phyloP scores from a whole-genome alignment of 73 alveolate species.

The Symbiodinium pilosum region DNA sequence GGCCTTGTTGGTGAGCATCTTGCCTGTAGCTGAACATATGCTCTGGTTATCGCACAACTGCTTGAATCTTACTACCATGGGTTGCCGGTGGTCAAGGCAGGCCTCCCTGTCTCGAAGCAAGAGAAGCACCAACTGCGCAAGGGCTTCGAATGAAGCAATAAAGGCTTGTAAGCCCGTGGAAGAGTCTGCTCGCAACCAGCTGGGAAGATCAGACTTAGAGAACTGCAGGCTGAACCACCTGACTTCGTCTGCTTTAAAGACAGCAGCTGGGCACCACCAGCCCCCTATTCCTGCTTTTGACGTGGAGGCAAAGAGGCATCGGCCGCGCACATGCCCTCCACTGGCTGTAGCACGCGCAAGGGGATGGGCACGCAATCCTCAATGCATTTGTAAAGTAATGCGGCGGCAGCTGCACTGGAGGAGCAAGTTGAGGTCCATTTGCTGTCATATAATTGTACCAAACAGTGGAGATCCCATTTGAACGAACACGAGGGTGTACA shows the following conservation, averaged over 20 bases:
- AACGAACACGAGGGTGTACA: neutral
- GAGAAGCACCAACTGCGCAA: slow-evolving; percentile 2
- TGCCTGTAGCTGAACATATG: neutral
- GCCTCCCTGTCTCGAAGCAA: neutral
- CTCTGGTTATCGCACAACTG: slow-evolving; percentile 25
- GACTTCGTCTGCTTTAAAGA: neutral
- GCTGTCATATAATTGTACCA: neutral
- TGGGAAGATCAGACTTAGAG: neutral
- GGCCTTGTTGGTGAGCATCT: neutral
- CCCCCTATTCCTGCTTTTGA: neutral
- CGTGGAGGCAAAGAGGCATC: slow-evolving; percentile 7
- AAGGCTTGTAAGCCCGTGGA: neutral
- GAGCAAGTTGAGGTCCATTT: neutral
- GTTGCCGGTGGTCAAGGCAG: no score
- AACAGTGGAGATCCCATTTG: neutral
- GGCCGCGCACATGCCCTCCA: neutral
- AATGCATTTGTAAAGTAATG: neutral
- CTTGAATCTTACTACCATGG: neutral
- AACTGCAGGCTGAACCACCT: neutral
- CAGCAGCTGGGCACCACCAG: neutral
- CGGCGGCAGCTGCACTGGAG: neutral
- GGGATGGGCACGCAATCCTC: neutral
- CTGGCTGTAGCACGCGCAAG: neutral
- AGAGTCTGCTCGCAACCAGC: neutral
- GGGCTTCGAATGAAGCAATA: slow-evolving; percentile 11